Evolutionary conservation across 805 yeast species (phyloP).

Genomic region (Ogataea trehalophila): DNA sequence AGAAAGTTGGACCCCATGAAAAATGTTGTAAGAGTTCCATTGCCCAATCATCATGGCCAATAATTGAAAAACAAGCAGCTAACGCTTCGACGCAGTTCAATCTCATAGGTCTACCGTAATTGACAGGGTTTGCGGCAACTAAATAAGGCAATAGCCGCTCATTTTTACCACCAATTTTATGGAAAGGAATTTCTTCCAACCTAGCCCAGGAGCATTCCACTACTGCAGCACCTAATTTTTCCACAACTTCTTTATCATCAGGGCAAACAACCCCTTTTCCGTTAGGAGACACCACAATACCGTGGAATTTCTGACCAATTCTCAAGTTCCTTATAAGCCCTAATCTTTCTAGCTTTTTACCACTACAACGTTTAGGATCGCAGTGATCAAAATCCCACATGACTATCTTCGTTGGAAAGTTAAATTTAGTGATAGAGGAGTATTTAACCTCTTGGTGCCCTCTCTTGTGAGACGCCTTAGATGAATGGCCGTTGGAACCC

Average conservation of each 20-base stretch:
- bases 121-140: constrained; percentile 95
- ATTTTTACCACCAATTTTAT: constrained; percentile 83
- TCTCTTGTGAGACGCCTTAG: constrained; percentile 46
- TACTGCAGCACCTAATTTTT: constrained; percentile 85
- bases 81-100: constrained; percentile 95
- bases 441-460: constrained; percentile 27
- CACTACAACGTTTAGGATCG: constrained; percentile 96
- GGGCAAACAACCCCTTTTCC: constrained; percentile 91
- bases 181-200: constrained; percentile 93
- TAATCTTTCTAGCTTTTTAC: constrained; percentile 84
- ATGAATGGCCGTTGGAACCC: constrained; percentile 54
- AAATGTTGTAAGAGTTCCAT: constrained; percentile 67
- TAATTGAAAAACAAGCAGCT: constrained; percentile 95
- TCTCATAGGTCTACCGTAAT: constrained; percentile 94
- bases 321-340: constrained; percentile 76
- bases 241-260: constrained; percentile 72
- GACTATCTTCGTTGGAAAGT: constrained; percentile 81
- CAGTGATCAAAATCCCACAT: constrained; percentile 99
- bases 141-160: constrained; percentile 87
- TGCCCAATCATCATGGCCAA: constrained; percentile 91
- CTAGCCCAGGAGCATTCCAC: constrained; percentile 99
- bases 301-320: constrained; percentile 91
- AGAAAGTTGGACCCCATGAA: constrained; percentile 89
- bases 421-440: constrained; percentile 17
- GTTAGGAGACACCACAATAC: constrained; percentile 88